Percentiles rank a stretch among this genome's conserved stretches.
These are phyloP conservation scores for Sclerotinia spermophila DNA, from an alignment of 2,329 filamentous ascomycete genomes.

Conservation along the genomic window DNA sequence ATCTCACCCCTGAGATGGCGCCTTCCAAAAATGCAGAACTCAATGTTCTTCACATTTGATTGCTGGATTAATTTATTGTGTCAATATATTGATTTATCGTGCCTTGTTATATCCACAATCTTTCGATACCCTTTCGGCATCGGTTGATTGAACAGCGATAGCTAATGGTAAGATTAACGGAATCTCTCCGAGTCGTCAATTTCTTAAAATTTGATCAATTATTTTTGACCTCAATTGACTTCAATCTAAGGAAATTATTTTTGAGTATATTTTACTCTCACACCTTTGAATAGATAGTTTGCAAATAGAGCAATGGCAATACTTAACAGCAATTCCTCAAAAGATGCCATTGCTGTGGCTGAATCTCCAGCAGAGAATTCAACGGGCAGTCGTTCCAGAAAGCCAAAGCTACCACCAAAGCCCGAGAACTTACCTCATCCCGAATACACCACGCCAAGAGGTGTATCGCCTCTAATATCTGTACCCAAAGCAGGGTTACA, in stretches of 20 bases:
- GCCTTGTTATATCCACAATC: background rate
- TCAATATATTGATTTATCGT: background rate
- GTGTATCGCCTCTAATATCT: constrained; percentile 7
- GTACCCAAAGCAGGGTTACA: constrained; percentile 15
- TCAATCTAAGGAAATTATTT: background rate
- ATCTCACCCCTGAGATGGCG: constrained; percentile 16
- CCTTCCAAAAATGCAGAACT: constrained; percentile 4
- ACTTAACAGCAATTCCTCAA: background rate
- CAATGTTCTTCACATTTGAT: background rate
- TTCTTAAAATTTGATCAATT: background rate
- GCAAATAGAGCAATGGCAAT: background rate
- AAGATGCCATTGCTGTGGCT: background rate
- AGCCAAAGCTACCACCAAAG: constrained; percentile 8
- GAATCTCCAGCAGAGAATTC: background rate
- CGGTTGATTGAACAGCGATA: constrained; percentile 7
- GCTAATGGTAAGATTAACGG: background rate
- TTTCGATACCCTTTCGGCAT: background rate
- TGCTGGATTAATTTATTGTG: constrained; percentile 17
- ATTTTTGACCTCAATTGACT: background rate
- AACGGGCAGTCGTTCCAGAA: background rate
- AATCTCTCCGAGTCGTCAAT: constrained; percentile 8
- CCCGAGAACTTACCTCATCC: constrained; percentile 16
- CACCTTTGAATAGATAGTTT: background rate
- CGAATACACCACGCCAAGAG: constrained; percentile 12
- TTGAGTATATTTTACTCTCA: background rate